Base-by-base conservation (phyloP, 768 basidiomycete genomes). In the Artomyces pyxidatus region DNA sequence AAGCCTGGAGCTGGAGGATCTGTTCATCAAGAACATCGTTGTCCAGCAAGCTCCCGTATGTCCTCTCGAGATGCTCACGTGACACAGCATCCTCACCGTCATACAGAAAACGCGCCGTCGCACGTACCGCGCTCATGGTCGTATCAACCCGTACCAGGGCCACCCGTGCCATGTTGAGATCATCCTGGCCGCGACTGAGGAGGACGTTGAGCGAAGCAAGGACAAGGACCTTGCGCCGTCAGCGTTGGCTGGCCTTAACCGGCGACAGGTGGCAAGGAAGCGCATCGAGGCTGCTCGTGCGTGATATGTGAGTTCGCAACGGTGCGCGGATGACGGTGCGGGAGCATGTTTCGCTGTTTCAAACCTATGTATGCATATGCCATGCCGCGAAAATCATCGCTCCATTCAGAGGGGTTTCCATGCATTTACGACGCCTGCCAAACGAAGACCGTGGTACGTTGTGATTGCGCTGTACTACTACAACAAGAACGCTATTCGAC, bases 91-190 rank as follows among this genome's bases (percentile, higher is more conserved):
- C 11, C 14, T 14, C 11, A 22, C 21, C 50, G 26, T 30, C 28
- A n/a, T 8, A 19, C 48, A 91, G 88, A 96, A 96, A 88, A 94
- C 90, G 67, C 93, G 93, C 70, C 91, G 96, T 66, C 91, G 96
- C 66, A 99, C 96, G 57, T 98, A 96, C 82, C 91, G 96, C 71
- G 90, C 89, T 39, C 92, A 94, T 62, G 91, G 91, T 80, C 86
- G 91, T 50, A 94, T 93, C 71, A 99, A 99, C 74, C 95, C 96
- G 29, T 98, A 97, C 81, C 91, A 96, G 71, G 95, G 95, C 37
- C 90, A 93, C 71, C 96, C 96, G 37, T 87, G 85, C 68, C 96
- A 98, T 64, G 85, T 98, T 57, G 95, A 98, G 68, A 82, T 93
- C 65, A 91, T 98, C 66, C 83, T 98, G 54, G 72, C 81, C 42